Evolutionary conservation across 1,284 basidiomycete genomes (phyloP), one percentile per base, ranked within the genome.

Genomic region (Rhodofomes roseus): DNA sequence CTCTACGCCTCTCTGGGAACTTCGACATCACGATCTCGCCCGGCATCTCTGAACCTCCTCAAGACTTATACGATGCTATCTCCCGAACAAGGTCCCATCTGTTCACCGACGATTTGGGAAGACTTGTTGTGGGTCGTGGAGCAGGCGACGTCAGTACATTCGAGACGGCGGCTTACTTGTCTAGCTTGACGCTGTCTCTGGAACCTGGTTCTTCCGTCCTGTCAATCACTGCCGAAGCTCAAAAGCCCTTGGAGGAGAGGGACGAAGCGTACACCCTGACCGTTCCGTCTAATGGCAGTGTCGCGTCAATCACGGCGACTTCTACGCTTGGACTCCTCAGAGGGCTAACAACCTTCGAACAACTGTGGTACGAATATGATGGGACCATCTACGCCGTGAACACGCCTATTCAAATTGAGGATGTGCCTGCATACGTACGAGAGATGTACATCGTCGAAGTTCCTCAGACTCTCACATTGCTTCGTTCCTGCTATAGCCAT

Each of bases 281-380:
- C 0, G 75, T 95, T 8, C 90, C 90, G 0, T 71, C 67, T 1
- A 81, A 88, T 58, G 89, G 88, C 2, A 76, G 77, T 0, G 60
- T 70, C 4, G 92, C 90, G 5, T 79, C 74, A 0, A 74, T 96
- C 50, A 78, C 71, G 0, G 89, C 93, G 2, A 85, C 84, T 60
- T 87, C 89, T 36, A 84, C 91, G 0, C 74, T 96, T 23, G 93
- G 94, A 0, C 74, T 95, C 12, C 84, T 87, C 60, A 79, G 95
- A 56, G 95, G 93, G 1, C 73, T 96, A 63, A 88, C 90, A 25
- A 95, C 93, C 1, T 93, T 96, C 70, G 76, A 79, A 40, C 92
- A 95, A 74, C 73, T 96, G 36, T 89, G 85, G 81, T 93, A 89
- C 67, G 77, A 81, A 36, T 74, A 75, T 53, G 70, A 66, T 8